Percentiles rank a stretch among this genome's conserved stretches.
Evolutionary conservation across 2,329 filamentous ascomycete species (phyloP).

Genomic region (Alternaria gaisen): DNA sequence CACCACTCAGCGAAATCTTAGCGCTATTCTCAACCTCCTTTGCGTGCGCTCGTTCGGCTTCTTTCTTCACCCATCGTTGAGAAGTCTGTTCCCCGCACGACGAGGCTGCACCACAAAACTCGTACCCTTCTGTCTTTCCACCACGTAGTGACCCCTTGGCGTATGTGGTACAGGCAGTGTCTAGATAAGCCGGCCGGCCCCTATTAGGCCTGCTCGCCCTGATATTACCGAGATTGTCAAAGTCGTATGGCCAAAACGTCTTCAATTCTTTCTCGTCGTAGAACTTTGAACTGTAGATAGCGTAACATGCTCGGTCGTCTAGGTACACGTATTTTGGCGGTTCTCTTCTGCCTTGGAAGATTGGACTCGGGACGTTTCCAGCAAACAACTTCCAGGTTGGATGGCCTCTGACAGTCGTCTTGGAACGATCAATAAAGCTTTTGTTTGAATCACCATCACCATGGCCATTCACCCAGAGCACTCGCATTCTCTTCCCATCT

Average conservation of each 20-base stretch:
- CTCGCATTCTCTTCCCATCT: conserved; percentile 43
- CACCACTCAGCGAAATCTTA: neutral
- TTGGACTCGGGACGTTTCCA: conserved; percentile 34
- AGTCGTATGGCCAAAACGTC: conserved; percentile 52
- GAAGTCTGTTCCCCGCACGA: neutral
- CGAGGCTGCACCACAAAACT: neutral
- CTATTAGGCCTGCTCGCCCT: conserved; percentile 45
- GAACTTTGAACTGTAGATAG: conserved; percentile 42
- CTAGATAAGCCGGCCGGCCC: conserved; percentile 47
- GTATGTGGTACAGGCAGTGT: conserved; percentile 18
- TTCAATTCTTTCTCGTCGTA: conserved; percentile 34
- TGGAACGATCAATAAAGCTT: conserved; percentile 26
- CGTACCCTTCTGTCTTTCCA: neutral
- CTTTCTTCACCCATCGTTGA: neutral
- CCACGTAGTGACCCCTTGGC: conserved; percentile 23
- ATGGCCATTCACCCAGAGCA: conserved; percentile 52
- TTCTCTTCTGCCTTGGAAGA: conserved; percentile 36
- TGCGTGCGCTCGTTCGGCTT: neutral
- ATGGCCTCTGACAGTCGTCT: conserved; percentile 31
- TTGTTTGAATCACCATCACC: conserved; percentile 44
- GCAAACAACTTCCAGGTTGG: conserved; percentile 54
- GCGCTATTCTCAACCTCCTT: neutral
- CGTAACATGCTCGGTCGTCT: conserved; percentile 51
- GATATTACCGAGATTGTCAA: conserved; percentile 45
- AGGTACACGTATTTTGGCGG: conserved; percentile 53